Evolutionary conservation across 345 rosid species (phyloP), one percentile per base, ranked within the genome.

Genomic region (Eucalyptus erythrocorys): DNA sequence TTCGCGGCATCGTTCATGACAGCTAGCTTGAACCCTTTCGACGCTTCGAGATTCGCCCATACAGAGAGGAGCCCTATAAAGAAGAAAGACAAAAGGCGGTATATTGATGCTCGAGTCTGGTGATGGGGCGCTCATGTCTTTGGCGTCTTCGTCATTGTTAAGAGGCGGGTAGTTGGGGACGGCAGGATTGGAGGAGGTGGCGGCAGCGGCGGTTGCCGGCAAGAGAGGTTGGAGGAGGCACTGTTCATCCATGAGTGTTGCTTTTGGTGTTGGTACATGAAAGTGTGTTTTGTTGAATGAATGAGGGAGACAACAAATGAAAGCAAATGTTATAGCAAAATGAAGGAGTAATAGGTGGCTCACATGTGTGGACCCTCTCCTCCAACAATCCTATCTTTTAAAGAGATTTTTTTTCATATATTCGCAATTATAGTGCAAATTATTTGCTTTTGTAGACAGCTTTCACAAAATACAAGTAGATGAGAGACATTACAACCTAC

Each of bases 11-110:
- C 76, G 8, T 64, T 64, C 21, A 15, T 3, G 21, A 64, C 76
- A n/a, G 76, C 15, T 14, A 64, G 40, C 37, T 64, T 1, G 76
- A 64, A n/a, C 37, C 76, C 76, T 64, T n/a, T 64, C 2, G 76
- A 93, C 9, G 95, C 93, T 90, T 94, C 96, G 12, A 86, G 89
- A 89, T 92, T 93, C 86, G 96, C 96, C 95, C 94, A 96, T 6
- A 94, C 17, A 48, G 96, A 93, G 90, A 95, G 51, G n/a, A 91
- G 47, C 86, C 93, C 96, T 14, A 94, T 8, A 87, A 92, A 89
- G 45, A 91, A 13, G 19, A 94, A 26, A 14, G 81, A 89, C 57
- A 92, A 82, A 27, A 94, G 48, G 81, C 96, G 94, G 89, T 30
- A 61, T 30, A 61, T 30, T 30, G 34, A 61, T 61, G 68, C 68